A percentile compares a stretch with the other conserved stretches of the same genome.
Conservation (phyloP, 2,329 filamentous ascomycete species). For the Chrysoporthe cubensis region DNA sequence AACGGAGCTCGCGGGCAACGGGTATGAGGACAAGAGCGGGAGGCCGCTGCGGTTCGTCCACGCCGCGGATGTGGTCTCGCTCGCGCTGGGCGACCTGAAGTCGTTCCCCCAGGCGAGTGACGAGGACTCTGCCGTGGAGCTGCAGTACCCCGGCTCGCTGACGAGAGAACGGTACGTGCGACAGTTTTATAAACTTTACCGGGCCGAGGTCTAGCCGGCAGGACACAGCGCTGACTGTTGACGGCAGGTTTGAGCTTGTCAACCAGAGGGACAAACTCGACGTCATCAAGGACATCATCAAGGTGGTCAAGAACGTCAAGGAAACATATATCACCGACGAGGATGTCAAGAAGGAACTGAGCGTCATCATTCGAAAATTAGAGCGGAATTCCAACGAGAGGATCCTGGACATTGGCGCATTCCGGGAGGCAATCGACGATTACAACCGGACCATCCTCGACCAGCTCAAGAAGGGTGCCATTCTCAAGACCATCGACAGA, state of each 20-base stretch:
- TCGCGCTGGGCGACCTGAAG: slow-evolving; percentile 54
- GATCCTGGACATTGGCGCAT: slow-evolving; percentile 67
- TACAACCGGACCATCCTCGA: slow-evolving; percentile 75
- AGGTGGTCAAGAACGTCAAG: slow-evolving; percentile 70
- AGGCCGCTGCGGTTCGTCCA: slow-evolving; percentile 57
- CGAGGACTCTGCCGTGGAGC: slow-evolving; percentile 63
- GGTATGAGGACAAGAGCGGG: slow-evolving; percentile 42
- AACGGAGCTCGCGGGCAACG: slow-evolving; percentile 27
- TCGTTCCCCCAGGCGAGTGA: slow-evolving; percentile 50
- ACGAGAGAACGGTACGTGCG: slow-evolving; percentile 38
- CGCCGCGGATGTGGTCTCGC: slow-evolving; percentile 59
- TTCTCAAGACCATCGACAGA: slow-evolving; percentile 71
- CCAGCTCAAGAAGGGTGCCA: slow-evolving; percentile 70
- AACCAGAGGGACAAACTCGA: slow-evolving; percentile 80
- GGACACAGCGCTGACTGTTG: slow-evolving; percentile 19
- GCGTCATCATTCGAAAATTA: slow-evolving; percentile 73
- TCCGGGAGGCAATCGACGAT: slow-evolving; percentile 71
- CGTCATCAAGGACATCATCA: slow-evolving; percentile 73
- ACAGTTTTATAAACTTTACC: no score
- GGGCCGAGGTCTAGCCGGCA: neutral
- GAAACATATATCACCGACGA: slow-evolving; percentile 78
- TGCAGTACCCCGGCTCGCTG: slow-evolving; percentile 79
- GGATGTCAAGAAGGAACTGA: slow-evolving; percentile 63
- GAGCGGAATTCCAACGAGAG: slow-evolving; percentile 73
- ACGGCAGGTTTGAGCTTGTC: slow-evolving; percentile 70